A percentile compares a stretch with the other conserved stretches of the same genome.
Conservation (phyloP, 2,329 filamentous ascomycete genomes). For the Knoxdaviesia proteae region DNA sequence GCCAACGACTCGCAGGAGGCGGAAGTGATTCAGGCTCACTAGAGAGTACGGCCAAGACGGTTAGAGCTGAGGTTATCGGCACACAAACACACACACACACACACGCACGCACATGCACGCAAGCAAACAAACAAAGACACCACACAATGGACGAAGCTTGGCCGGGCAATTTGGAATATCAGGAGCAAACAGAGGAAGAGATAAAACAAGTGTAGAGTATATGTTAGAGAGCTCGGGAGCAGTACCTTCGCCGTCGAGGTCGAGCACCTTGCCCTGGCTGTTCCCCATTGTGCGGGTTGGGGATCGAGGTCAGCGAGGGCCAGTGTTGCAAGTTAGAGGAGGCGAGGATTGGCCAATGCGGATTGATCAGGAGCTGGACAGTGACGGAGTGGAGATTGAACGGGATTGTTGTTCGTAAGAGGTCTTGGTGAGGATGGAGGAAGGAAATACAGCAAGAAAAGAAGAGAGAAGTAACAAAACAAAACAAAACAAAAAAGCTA, state of each 20-base stretch:
- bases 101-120: background rate
- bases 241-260: constrained; percentile 78
- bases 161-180: background rate
- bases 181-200: background rate
- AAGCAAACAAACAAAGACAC: background rate
- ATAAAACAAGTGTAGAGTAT: background rate
- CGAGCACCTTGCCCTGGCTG: constrained; percentile 80
- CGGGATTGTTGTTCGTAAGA: background rate
- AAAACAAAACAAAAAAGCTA: background rate
- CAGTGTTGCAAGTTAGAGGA: background rate
- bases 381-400: background rate
- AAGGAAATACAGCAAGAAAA: background rate
- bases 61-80: background rate
- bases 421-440: background rate
- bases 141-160: background rate
- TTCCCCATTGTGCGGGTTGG: constrained; percentile 52
- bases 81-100: background rate
- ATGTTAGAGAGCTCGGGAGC: background rate
- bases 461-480: background rate
- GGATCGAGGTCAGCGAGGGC: background rate
- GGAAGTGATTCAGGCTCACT: constrained; percentile 97
- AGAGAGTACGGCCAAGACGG: constrained; percentile 2
- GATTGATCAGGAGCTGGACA: background rate
- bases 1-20: constrained; percentile 81
- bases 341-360: background rate